Percentiles rank a stretch among this genome's conserved stretches.
Conservation (phyloP, 2,329 filamentous ascomycete genomes). For the Fusarium buxicola region DNA sequence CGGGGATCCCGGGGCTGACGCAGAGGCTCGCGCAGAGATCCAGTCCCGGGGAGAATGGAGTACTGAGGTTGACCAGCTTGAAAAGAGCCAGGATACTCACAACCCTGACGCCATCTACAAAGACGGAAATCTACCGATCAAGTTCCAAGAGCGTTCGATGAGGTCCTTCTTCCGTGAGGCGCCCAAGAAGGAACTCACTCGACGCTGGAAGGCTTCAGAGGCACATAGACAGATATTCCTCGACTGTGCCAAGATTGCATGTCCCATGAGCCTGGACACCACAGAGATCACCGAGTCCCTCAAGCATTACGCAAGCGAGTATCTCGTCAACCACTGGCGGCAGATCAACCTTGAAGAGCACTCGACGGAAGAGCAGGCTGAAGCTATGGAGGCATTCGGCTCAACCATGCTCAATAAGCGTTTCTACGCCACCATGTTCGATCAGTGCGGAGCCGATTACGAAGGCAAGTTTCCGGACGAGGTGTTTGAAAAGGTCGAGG, state of each 20-base stretch:
- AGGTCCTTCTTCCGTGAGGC: slow-evolving; percentile 42
- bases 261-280: background rate
- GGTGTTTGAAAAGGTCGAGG: slow-evolving; percentile 19
- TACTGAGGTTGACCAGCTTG: slow-evolving; percentile 33
- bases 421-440: slow-evolving; percentile 29
- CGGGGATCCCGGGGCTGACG: slow-evolving; percentile 43
- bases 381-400: slow-evolving; percentile 41
- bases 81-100: slow-evolving; percentile 29
- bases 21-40: slow-evolving; percentile 32
- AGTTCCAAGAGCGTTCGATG: slow-evolving; percentile 48
- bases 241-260: slow-evolving; percentile 29
- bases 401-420: slow-evolving; percentile 32
- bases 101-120: slow-evolving; percentile 38
- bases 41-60: slow-evolving; percentile 14
- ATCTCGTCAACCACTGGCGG: slow-evolving; percentile 37
- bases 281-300: slow-evolving; percentile 2
- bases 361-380: slow-evolving; percentile 25
- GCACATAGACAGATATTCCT: slow-evolving; percentile 44
- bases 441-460: slow-evolving; percentile 23
- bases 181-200: slow-evolving; percentile 2
- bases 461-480: slow-evolving; percentile 7
- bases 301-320: slow-evolving; percentile 25
- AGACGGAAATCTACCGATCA: slow-evolving; percentile 43
- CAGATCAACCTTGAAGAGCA: slow-evolving; percentile 33
- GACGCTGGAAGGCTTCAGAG: slow-evolving; percentile 40